A percentile compares a stretch with the other conserved stretches of the same genome.
phyloP scores from a whole-genome alignment of 2,329 filamentous ascomycete genomes.

The Dactylellina cionopaga region DNA sequence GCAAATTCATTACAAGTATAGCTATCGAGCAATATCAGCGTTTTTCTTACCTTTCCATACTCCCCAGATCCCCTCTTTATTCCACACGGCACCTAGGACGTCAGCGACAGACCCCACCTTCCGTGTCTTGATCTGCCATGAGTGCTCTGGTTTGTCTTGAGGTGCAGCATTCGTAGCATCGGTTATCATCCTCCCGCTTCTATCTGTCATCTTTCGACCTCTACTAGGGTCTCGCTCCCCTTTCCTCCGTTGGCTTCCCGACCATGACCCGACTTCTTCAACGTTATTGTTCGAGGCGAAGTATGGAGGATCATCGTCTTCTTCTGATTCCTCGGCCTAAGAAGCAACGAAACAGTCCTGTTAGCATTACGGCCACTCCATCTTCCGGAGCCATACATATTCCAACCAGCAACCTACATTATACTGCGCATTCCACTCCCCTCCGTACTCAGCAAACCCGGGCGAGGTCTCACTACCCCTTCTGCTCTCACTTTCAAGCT shows the following conservation, averaged over 20 bases:
- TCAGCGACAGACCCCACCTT: constrained; percentile 63
- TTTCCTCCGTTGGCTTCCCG: constrained; percentile 57
- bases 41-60: constrained; percentile 77
- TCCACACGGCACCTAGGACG: constrained; percentile 86
- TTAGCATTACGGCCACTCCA: background rate
- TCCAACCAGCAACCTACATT: constrained; percentile 15
- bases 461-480: constrained; percentile 51
- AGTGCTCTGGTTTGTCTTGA: constrained; percentile 75
- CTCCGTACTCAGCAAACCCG: constrained; percentile 50
- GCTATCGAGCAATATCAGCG: no score
- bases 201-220: constrained; percentile 61
- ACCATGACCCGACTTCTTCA: constrained; percentile 57
- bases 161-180: constrained; percentile 62
- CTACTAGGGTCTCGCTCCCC: constrained; percentile 47
- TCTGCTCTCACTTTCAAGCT: constrained; percentile 43
- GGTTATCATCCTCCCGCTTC: constrained; percentile 62
- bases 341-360: constrained; percentile 57
- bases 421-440: constrained; percentile 41
- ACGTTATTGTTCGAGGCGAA: constrained; percentile 72
- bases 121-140: constrained; percentile 75
- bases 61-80: constrained; percentile 86
- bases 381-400: background rate
- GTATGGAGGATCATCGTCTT: constrained; percentile 82
- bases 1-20: background rate
- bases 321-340: constrained; percentile 71